Conservation (phyloP, 805 yeast species). For the Zygosaccharomyces lentus region DNA sequence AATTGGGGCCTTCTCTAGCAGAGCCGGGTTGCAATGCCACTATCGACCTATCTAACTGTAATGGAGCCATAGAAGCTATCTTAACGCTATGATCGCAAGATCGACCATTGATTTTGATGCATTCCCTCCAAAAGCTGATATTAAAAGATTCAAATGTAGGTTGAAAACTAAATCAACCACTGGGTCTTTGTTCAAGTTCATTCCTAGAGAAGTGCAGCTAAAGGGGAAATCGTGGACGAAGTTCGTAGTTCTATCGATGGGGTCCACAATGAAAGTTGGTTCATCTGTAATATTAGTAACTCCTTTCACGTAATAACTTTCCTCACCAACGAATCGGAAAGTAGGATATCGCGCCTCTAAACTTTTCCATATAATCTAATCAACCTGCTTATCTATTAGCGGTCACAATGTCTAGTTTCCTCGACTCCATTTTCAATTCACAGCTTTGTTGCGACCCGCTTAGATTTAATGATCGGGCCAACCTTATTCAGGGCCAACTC, state of each 20-base stretch:
- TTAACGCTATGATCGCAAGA: slow-evolving; percentile 55
- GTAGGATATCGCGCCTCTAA: slow-evolving; percentile 41
- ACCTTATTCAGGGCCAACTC: slow-evolving; percentile 27
- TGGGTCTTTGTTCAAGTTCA: slow-evolving; percentile 46
- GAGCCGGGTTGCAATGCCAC: slow-evolving; percentile 89
- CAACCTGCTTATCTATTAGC: slow-evolving; percentile 59
- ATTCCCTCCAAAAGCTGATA: slow-evolving; percentile 49
- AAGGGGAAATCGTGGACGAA: slow-evolving; percentile 59
- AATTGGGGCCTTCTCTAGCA: slow-evolving; percentile 80
- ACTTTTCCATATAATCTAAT: slow-evolving; percentile 36
- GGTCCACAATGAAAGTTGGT: slow-evolving; percentile 60
- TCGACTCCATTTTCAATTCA: slow-evolving; percentile 32
- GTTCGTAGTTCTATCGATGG: slow-evolving; percentile 60
- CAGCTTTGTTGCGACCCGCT: slow-evolving; percentile 41
- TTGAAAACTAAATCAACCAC: slow-evolving; percentile 61
- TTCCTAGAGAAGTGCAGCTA: slow-evolving; percentile 60
- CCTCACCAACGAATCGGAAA: slow-evolving; percentile 57
- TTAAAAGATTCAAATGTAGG: slow-evolving; percentile 51
- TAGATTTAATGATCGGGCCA: slow-evolving; percentile 47
- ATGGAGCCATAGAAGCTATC: slow-evolving; percentile 72
- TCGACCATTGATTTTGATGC: slow-evolving; percentile 49
- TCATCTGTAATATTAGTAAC: slow-evolving; percentile 42
- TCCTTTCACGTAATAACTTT: slow-evolving; percentile 50
- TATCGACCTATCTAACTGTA: slow-evolving; percentile 77
- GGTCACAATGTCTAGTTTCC: slow-evolving; percentile 59